phyloP scores from a whole-genome alignment of 1,139 yeast genomes.

The Candida neerlandica region DNA sequence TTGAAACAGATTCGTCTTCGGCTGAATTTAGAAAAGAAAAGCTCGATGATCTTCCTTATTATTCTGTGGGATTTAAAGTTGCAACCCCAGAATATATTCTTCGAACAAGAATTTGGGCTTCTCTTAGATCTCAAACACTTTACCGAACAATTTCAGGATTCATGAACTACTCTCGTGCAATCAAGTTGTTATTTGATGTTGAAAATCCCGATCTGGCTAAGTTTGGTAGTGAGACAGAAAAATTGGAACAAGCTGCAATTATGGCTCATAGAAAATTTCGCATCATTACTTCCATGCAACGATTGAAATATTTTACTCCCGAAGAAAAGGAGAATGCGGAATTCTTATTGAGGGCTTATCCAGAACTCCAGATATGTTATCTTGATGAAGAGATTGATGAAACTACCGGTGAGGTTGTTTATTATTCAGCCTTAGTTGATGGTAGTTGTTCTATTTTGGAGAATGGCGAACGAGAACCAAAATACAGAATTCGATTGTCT shows the following conservation, averaged over 20 bases:
- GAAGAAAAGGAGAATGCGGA: constrained; percentile 44
- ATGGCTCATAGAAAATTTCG: constrained; percentile 51
- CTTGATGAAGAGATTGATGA: constrained; percentile 38
- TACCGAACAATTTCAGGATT: constrained; percentile 59
- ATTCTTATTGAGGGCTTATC: constrained; percentile 43
- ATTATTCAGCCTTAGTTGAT: constrained; percentile 42
- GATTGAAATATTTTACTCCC: constrained; percentile 32
- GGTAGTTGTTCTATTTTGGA: constrained; percentile 46
- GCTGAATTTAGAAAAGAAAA: constrained; percentile 23
- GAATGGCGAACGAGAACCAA: constrained; percentile 39
- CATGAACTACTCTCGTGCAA: constrained; percentile 58
- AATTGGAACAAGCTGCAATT: constrained; percentile 37
- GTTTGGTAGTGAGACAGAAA: constrained; percentile 28
- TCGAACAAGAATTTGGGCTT: constrained; percentile 61
- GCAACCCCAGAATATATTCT: constrained; percentile 56
- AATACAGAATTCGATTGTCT: constrained; percentile 48
- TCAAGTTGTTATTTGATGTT: constrained; percentile 49
- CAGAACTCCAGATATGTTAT: constrained; percentile 48
- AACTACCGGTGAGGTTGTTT: constrained; percentile 25
- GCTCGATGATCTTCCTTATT: constrained; percentile 45
- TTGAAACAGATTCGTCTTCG: constrained; percentile 33
- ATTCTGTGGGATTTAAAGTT: constrained; percentile 54
- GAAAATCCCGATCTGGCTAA: constrained; percentile 32
- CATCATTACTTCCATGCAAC: constrained; percentile 48
- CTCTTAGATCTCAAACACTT: constrained; percentile 56